These are phyloP conservation scores for Quercus phellos DNA, from an alignment of 331 rosid species.

Conservation along the genomic window DNA sequence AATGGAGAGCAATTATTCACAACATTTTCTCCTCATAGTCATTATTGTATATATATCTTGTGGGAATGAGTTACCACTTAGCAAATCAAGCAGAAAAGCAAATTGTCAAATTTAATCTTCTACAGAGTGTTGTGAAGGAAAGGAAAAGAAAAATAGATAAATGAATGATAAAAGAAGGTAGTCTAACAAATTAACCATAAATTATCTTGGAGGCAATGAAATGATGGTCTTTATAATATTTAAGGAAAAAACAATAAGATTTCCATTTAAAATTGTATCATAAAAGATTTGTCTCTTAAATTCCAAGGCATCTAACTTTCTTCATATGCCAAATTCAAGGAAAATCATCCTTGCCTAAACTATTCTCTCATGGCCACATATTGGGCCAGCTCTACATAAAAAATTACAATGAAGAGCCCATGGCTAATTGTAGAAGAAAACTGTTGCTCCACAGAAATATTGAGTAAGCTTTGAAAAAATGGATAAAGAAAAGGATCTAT, in stretches of 20 bases:
- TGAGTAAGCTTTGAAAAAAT: constrained; percentile 26
- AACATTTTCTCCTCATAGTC: not conserved
- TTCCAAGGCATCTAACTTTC: constrained; percentile 19
- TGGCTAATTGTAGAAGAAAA: constrained; percentile 6
- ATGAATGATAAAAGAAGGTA: not conserved
- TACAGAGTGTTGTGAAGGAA: not conserved
- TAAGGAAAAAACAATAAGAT: too few relatives aligned
- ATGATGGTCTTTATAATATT: not conserved
- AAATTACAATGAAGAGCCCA: constrained; percentile 39
- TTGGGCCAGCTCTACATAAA: constrained; percentile 34
- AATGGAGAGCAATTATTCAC: not conserved
- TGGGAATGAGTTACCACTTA: not conserved
- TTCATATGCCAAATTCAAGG: constrained; percentile 7
- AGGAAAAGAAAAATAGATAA: not conserved
- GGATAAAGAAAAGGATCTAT: constrained; percentile 25
- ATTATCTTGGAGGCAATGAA: constrained; percentile 12
- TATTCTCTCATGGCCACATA: constrained; percentile 32
- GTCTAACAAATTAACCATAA: not conserved
- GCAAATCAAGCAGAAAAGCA: not conserved
- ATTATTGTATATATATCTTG: not conserved
- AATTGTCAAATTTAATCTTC: too few relatives aligned
- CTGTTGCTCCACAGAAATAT: constrained; percentile 33
- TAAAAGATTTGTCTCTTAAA: constrained; percentile 15
- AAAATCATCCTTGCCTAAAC: constrained; percentile 28
- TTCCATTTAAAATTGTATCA: constrained; percentile 25